A percentile compares a stretch with the other conserved stretches of the same genome.
Conservation (phyloP, 2,329 filamentous ascomycete species). For the Alternaria solani region DNA sequence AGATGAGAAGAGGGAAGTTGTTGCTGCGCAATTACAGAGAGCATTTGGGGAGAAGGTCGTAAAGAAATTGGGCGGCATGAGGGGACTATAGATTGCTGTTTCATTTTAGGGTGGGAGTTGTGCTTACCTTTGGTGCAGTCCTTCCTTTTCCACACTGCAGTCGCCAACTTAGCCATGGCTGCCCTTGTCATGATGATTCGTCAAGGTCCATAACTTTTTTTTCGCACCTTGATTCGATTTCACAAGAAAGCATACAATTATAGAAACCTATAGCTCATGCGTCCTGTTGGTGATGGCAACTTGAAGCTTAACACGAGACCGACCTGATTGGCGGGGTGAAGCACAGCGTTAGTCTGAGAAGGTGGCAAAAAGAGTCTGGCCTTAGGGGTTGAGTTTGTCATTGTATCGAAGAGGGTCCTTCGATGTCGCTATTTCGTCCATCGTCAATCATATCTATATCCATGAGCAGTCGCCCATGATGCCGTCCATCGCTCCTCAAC, state of each 20-base stretch:
- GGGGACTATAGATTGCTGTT: conserved; percentile 16
- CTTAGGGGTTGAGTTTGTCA: conserved; percentile 20
- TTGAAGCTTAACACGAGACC: background rate
- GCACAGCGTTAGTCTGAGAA: background rate
- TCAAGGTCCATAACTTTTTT: background rate
- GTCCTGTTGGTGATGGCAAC: background rate
- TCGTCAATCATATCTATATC: conserved; percentile 21
- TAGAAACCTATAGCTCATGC: background rate
- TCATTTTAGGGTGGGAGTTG: background rate
- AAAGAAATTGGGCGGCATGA: conserved; percentile 37
- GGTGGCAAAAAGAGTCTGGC: background rate
- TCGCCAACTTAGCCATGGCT: background rate
- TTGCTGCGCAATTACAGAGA: conserved; percentile 41
- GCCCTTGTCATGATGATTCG: background rate
- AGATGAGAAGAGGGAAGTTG: conserved; percentile 44
- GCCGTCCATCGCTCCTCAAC: conserved; percentile 16
- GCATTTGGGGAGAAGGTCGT: conserved; percentile 46
- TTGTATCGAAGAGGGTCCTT: conserved; percentile 19
- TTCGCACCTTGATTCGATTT: background rate
- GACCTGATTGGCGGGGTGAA: background rate
- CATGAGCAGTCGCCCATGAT: conserved; percentile 12
- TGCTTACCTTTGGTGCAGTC: background rate
- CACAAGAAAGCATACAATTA: background rate
- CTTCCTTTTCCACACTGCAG: background rate
- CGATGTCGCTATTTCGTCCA: conserved; percentile 19